Evolutionary conservation across 306 rosid species (phyloP), one percentile per base, ranked within the genome.

Genomic region (Cicer chorassanicum): DNA sequence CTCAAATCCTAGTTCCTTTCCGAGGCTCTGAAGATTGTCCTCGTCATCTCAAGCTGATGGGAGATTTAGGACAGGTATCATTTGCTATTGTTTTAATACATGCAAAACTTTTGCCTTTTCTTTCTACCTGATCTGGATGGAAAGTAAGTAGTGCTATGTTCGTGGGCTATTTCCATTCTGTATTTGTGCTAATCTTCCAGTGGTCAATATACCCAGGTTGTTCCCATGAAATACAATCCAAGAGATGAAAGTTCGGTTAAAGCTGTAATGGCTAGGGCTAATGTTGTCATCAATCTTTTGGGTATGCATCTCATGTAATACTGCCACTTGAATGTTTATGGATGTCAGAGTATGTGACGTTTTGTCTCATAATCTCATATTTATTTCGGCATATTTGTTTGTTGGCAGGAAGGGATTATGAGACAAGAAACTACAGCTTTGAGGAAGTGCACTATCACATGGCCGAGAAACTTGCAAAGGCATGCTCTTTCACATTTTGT

Each of bases 181-280:
- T 65, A 16, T 75, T 51, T 74, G 51, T 44, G 16, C 81, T 77
- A 72, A 87, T 80, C 68, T 81, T 68, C 56, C 46, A 8, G 29
- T 55, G 51, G 64, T 82, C 83, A 53, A 73, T 56, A 40, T 79
- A 21, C 66, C 21, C 88, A 95, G 98, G 88, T 95, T 66, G 98
- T 95, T 62, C 99, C 99, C 38, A 95, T 95, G 99, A 63, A 95
- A 86, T 95, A 88, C 85, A 82, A 95, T 81, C 98, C 99, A 59
- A 89, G 98, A 75, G 98, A 95, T 77, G 99, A 92, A 85, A 74
- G 50, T 80, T 95, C 99, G n/a, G 82, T 95, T 68, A 95, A 95
- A 84, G 98, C 99, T 64, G 99, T 90, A 45, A 84, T 92, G 97
- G 97, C 99, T 6, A 95, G 88, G 88, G 96, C 99, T 78, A 95